phyloP scores from a whole-genome alignment of 2,329 filamentous ascomycete genomes.

The Alternaria tenuissima region DNA sequence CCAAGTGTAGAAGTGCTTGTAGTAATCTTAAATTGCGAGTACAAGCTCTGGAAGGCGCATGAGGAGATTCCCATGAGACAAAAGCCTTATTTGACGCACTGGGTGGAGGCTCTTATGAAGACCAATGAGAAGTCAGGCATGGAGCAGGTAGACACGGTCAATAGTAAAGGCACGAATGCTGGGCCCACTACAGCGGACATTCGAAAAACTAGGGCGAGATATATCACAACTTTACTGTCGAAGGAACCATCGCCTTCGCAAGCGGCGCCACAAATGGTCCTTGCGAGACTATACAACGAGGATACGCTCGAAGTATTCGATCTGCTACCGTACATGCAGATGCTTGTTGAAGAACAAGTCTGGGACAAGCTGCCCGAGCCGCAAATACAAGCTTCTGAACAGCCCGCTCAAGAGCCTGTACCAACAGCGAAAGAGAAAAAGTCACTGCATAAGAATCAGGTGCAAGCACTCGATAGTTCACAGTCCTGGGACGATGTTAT shows the following conservation, averaged over 20 bases:
- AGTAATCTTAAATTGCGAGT: slow-evolving; percentile 48
- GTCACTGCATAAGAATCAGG: background rate
- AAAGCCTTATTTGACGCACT: slow-evolving; percentile 53
- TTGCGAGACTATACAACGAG: slow-evolving; percentile 20
- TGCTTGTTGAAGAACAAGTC: slow-evolving; percentile 50
- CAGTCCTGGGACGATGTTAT: slow-evolving; percentile 36
- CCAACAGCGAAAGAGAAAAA: background rate
- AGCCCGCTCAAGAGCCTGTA: background rate
- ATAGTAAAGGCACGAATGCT: slow-evolving; percentile 1
- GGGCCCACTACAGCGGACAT: slow-evolving; percentile 28
- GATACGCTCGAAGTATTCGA: slow-evolving; percentile 29
- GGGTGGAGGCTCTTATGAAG: slow-evolving; percentile 48
- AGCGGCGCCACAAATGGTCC: slow-evolving; percentile 27
- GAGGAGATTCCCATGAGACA: slow-evolving; percentile 37
- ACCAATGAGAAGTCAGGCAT: slow-evolving; percentile 9
- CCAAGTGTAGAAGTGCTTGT: slow-evolving; percentile 37
- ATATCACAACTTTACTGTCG: slow-evolving; percentile 40
- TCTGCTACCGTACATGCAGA: slow-evolving; percentile 40
- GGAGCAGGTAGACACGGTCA: background rate
- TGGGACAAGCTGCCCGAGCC: slow-evolving; percentile 39
- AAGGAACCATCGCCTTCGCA: background rate
- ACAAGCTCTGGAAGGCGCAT: slow-evolving; percentile 45
- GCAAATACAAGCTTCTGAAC: slow-evolving; percentile 2
- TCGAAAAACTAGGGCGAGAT: slow-evolving; percentile 28
- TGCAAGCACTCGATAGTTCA: slow-evolving; percentile 1